Evolutionary conservation across 164 flowering plant genomes (phyloP).

Genomic region (Annona cherimola): DNA sequence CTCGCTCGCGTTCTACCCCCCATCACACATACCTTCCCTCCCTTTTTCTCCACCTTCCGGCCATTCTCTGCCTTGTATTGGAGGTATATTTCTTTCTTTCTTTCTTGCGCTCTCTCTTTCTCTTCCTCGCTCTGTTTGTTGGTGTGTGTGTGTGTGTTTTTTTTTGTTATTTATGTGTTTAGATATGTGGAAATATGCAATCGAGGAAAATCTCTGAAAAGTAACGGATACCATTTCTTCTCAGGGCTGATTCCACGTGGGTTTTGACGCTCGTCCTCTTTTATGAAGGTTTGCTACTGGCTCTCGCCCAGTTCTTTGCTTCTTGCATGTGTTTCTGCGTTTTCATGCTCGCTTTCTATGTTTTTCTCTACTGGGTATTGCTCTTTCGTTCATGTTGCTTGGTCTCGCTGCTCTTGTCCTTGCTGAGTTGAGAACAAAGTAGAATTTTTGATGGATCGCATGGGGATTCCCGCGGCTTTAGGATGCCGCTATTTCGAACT

Average conservation of each 20-base stretch:
- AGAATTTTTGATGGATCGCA: slow-evolving; percentile 15
- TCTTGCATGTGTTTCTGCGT: slow-evolving; percentile 12
- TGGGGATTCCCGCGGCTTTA: slow-evolving; percentile 10
- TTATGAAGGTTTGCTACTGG: slow-evolving; percentile 19
- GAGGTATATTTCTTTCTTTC: not conserved
- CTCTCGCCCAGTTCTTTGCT: not conserved
- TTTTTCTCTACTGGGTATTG: not conserved
- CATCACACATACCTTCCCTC: not conserved
- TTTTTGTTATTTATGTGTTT: not conserved
- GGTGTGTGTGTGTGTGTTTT: not conserved
- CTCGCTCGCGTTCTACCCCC: not conserved
- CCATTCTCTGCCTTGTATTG: not conserved
- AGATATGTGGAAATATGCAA: slow-evolving; percentile 2
- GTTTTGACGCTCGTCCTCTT: slow-evolving; percentile 23
- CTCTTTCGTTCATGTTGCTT: slow-evolving; percentile 3
- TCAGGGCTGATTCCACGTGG: slow-evolving; percentile 17
- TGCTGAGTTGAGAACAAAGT: not conserved
- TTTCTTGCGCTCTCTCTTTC: not conserved
- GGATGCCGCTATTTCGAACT: not conserved
- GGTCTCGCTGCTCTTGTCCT: not conserved
- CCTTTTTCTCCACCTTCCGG: not conserved
- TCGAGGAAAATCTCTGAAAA: slow-evolving; percentile 17
- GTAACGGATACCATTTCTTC: slow-evolving; percentile 17
- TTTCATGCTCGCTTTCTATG: not conserved
- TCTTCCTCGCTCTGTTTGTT: not conserved